Conservation (phyloP, 2,329 filamentous ascomycete species). For the Aaosphaeria pasadenensis region DNA sequence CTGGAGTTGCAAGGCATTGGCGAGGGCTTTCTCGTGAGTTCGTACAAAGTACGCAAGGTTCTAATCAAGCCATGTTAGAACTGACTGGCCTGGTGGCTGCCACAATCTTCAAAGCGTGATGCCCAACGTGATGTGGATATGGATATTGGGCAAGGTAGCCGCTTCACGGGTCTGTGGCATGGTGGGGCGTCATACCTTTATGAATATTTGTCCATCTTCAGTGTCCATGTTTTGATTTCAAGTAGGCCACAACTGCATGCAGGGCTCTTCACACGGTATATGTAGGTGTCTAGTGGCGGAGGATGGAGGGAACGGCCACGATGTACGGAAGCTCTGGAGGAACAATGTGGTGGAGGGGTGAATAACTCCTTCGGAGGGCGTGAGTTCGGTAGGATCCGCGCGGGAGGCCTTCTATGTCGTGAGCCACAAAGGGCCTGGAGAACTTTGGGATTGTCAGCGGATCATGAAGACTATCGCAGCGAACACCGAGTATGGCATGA, state of each 20-base stretch:
- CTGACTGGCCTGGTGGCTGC: too few relatives aligned
- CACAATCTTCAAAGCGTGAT: too few relatives aligned
- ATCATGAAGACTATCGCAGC: background rate
- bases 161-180: background rate
- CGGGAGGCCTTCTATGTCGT: conserved; percentile 15
- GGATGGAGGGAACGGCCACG: conserved; percentile 8
- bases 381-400: conserved; percentile 7
- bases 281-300: conserved; percentile 1
- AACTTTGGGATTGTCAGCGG: conserved; percentile 21
- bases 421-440: conserved; percentile 12
- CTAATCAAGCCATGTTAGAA: conserved; percentile 45
- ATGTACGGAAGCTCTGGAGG: conserved; percentile 7
- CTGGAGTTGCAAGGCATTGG: conserved; percentile 87
- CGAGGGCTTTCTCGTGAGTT: conserved; percentile 94
- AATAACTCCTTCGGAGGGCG: conserved; percentile 13
- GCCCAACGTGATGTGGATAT: too few relatives aligned
- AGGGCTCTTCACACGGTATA: conserved; percentile 15
- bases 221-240: conserved; percentile 63
- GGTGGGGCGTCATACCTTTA: conserved; percentile 65
- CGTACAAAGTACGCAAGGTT: conserved; percentile 95
- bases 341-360: conserved; percentile 8
- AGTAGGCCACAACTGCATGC: conserved; percentile 32
- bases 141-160: too few relatives aligned
- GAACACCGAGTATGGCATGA: conserved; percentile 2
- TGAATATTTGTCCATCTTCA: conserved; percentile 85